These are phyloP conservation scores for Urostyla sp. DNA, from an alignment of 73 alveolate species.

Conservation along the genomic window DNA sequence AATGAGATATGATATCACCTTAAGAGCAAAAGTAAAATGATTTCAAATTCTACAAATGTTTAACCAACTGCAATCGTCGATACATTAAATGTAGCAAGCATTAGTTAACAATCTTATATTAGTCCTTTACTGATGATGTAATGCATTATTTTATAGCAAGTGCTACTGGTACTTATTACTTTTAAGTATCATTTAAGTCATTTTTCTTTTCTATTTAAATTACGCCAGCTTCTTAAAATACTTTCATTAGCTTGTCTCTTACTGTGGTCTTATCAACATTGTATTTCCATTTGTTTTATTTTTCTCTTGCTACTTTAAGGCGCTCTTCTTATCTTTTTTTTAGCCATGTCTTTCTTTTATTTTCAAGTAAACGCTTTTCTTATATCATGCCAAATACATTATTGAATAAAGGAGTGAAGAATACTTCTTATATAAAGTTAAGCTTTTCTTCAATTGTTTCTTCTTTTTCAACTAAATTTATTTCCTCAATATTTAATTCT, in stretches of 20 bases:
- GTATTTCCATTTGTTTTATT: slow-evolving; percentile 27
- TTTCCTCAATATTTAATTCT: too few species aligned
- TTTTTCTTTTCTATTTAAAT: background rate
- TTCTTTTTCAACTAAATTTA: too few species aligned
- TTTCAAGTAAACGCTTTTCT: too few species aligned
- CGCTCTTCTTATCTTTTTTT: slow-evolving; percentile 12
- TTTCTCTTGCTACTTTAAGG: background rate
- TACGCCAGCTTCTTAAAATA: background rate
- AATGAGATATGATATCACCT: slow-evolving; percentile 52
- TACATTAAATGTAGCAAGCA: slow-evolving; percentile 56
- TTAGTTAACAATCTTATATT: slow-evolving; percentile 44
- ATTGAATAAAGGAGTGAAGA: too few species aligned
- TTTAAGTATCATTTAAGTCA: slow-evolving; percentile 7
- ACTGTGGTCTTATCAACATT: slow-evolving; percentile 1
- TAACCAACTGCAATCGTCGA: slow-evolving; percentile 44
- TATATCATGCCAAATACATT: too few species aligned
- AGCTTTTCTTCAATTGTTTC: too few species aligned
- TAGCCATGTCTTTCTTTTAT: slow-evolving; percentile 31
- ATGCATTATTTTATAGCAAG: slow-evolving; percentile 30
- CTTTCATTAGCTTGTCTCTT: background rate
- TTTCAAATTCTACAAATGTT: slow-evolving; percentile 24
- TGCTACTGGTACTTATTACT: slow-evolving; percentile 32
- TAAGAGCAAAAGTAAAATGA: slow-evolving; percentile 41
- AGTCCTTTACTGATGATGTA: slow-evolving; percentile 3
- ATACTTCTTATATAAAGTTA: too few species aligned